Conservation (phyloP, 352 stramenopile species). For the Pythium plurisporium region DNA sequence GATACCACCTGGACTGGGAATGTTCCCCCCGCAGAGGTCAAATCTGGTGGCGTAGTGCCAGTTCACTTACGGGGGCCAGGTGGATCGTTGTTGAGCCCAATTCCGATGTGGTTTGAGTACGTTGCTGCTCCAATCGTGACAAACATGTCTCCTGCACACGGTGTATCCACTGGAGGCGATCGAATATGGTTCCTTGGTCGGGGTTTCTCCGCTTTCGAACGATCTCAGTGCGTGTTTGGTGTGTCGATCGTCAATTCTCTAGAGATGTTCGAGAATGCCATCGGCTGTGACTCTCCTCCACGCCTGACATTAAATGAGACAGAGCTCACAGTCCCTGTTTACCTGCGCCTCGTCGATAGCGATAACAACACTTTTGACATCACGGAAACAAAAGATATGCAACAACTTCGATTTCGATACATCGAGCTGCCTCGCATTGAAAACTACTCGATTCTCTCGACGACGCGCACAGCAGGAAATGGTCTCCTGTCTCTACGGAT, state of each 20-base stretch:
- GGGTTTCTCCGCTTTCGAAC: constrained; percentile 9
- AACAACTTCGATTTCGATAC: not conserved
- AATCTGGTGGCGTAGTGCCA: not conserved
- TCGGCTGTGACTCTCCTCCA: constrained; percentile 7
- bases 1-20: constrained; percentile 2
- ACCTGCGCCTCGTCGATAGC: not conserved
- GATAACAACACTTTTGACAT: constrained; percentile 5
- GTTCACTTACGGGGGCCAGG: not conserved
- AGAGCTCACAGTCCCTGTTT: not conserved
- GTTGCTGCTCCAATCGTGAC: not conserved
- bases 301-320: too few relatives aligned
- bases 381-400: not conserved
- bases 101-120: constrained; percentile 16
- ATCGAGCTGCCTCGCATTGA: not conserved
- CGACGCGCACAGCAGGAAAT: not conserved
- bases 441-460: not conserved
- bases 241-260: not conserved
- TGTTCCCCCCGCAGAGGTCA: not conserved
- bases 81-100: not conserved
- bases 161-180: constrained; percentile 5
- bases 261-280: constrained; percentile 9
- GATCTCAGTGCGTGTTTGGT: constrained; percentile 12
- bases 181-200: constrained; percentile 9
- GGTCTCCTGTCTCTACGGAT: not conserved
- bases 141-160: not conserved